Evolutionary conservation across 2,329 filamentous ascomycete species (phyloP), one percentile per base, ranked within the genome.

Genomic region (Macroventuria anomochaeta): DNA sequence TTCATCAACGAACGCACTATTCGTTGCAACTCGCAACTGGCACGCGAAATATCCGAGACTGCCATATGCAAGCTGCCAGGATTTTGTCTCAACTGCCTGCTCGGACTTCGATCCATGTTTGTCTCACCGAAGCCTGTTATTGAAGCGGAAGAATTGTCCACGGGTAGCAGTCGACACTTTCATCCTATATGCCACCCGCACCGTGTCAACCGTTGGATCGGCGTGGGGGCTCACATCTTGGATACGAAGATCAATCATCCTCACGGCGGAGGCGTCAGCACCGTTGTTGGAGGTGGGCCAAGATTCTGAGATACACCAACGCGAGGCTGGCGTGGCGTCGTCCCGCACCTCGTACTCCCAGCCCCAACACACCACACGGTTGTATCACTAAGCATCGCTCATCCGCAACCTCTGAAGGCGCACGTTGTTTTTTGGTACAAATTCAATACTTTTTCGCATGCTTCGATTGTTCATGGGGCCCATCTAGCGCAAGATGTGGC

Each of bases 301-400:
- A 6, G 17, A 36, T 10, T n/a, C 11, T 10, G 12, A 36, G 18
- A 26, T 38, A 38, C 20, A 44, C 20, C 20, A 33, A 15, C 7
- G 18, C 11, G n/a, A 41, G 33, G 38, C 34, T 49, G 31, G 47
- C 25, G 47, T 32, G 26, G 25, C 31, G 20, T 46, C 33, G 36
- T 50, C 43, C 40, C 25, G 40, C 32, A 21, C 25, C 48, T 39
- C 32, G 36, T 42, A 29, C 32, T 33, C 34, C 53, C 18, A 23
- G 31, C n/a, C 15, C 25, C 36, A 11, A 18, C 34, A 17, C 43
- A 41, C 23, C 31, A 7, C 5, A 12, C 4, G 4, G 36, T 28
- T 50, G 47, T 46, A 46, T 44, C 37, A 50, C 54, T 53, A 40
- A 50, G 44, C 47, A 54, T 53, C 43, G 20, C 36, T 53, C 47